phyloP scores from a whole-genome alignment of 352 stramenopile species.

The Halophytophthora batemanensis region DNA sequence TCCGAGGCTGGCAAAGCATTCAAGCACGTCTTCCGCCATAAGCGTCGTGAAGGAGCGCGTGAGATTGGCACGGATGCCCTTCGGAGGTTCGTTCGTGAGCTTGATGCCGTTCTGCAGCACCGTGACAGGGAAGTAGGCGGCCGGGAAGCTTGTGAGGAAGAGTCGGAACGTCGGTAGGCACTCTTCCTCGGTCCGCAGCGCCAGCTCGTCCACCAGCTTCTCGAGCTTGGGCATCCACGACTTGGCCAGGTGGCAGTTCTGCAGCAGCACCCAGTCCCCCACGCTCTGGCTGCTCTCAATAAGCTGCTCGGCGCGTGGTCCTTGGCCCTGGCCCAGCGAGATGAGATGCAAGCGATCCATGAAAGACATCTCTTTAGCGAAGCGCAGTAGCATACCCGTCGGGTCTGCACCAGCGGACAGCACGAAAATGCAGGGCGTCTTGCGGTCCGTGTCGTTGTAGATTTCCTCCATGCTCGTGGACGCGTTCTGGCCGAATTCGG shows the following conservation, averaged over 20 bases:
- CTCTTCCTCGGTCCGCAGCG: slow-evolving; percentile 49
- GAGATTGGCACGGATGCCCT: slow-evolving; percentile 89
- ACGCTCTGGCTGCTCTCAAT: slow-evolving; percentile 81
- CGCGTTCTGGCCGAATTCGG: slow-evolving; percentile 77
- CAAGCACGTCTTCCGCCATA: slow-evolving; percentile 70
- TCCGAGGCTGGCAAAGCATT: slow-evolving; percentile 49
- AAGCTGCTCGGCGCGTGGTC: slow-evolving; percentile 86
- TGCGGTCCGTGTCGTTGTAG: slow-evolving; percentile 89
- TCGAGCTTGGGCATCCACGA: slow-evolving; percentile 93
- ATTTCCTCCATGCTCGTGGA: slow-evolving; percentile 92
- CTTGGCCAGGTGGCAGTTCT: slow-evolving; percentile 95
- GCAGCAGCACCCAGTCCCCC: slow-evolving; percentile 92
- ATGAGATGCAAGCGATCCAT: slow-evolving; percentile 89
- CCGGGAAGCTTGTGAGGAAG: slow-evolving; percentile 92
- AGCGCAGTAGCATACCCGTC: slow-evolving; percentile 91
- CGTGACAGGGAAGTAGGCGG: slow-evolving; percentile 90
- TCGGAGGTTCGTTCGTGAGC: slow-evolving; percentile 91
- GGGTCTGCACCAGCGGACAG: slow-evolving; percentile 90
- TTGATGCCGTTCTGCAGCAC: slow-evolving; percentile 93
- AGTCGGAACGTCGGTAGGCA: slow-evolving; percentile 82
- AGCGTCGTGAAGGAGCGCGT: slow-evolving; percentile 87
- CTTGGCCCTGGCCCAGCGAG: slow-evolving; percentile 92
- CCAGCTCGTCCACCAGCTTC: slow-evolving; percentile 87
- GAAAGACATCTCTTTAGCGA: slow-evolving; percentile 88
- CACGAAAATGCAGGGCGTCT: slow-evolving; percentile 94